Base-by-base conservation (phyloP, 805 yeast species). In the Candida verbasci region DNA sequence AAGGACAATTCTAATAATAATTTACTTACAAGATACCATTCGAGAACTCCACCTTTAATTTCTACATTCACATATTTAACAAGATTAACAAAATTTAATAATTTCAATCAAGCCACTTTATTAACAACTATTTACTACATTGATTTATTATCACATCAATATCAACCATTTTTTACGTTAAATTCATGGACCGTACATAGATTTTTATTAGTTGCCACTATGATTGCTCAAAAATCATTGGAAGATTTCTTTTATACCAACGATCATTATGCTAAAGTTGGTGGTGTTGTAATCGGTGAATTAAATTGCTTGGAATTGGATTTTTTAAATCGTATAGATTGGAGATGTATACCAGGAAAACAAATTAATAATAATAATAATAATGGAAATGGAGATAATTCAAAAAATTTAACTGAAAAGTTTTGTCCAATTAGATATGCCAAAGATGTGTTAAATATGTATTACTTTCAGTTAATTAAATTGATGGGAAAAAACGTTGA, bases 181-280 rank as follows among this genome's bases (percentile, higher is more conserved):
- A 91, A 87, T 60, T 84, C 96, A 1, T 74, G 93, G 56, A 91
- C 98, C 0, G 96, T 91, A 3, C 98, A 91, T 56, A 72, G 98
- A 40, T 93, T 88, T 51, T 60, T 91, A 36, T 68, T 91, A 27
- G 89, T 96, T 0, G 93, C 96, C 1, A 88, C 96, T 0, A 85
- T 94, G 41, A 78, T 91, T 2, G 95, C 93, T 0, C 81, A 91
- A 45, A 91, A 91, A 56, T 91, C 95, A 1, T 70, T 88, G 45
- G 88, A 96, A 58, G 98, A 91, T 61, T 82, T 89, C 17, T 91
- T 93, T 59, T 89, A 93, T 60, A 87, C 96, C 11, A 91, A 89
- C 58, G 74, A 82, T 30, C 96, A 93, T 58, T 91, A 93, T 52
- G 95, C 97, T 9, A 85, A 84, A 55, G 97, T 93, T 14, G 98